These are phyloP conservation scores for Nicotiana otophora DNA, from an alignment of 257 asterid genomes.

Conservation along the genomic window DNA sequence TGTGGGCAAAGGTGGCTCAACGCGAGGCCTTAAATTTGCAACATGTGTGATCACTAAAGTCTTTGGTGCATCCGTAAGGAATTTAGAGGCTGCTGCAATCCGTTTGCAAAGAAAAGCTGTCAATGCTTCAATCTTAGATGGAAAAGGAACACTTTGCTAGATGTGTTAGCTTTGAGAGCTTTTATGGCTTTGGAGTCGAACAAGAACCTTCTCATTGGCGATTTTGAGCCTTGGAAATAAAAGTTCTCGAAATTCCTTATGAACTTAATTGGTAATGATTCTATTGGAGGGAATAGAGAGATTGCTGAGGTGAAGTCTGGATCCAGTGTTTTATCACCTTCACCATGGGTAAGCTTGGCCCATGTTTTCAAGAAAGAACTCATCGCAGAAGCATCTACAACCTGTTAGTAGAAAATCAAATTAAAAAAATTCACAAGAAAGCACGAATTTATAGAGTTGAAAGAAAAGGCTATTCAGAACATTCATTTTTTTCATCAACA, in stretches of 20 bases:
- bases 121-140: slow-evolving; percentile 21
- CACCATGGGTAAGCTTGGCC: slow-evolving; percentile 6
- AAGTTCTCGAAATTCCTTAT: neutral
- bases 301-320: slow-evolving; percentile 17
- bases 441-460: too few relatives aligned
- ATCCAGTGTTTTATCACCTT: neutral
- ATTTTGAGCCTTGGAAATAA: slow-evolving; percentile 18
- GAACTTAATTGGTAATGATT: slow-evolving; percentile 17
- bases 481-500: too few relatives aligned
- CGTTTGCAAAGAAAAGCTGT: slow-evolving; percentile 18
- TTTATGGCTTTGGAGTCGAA: slow-evolving; percentile 7
- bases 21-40: slow-evolving; percentile 17
- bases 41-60: slow-evolving; percentile 25
- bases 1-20: slow-evolving; percentile 13
- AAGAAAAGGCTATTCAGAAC: too few relatives aligned
- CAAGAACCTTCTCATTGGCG: slow-evolving; percentile 19
- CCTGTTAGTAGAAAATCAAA: neutral
- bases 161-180: neutral
- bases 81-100: neutral
- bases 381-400: slow-evolving; percentile 11
- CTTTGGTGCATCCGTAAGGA: neutral
- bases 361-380: slow-evolving; percentile 13
- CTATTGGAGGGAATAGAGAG: slow-evolving; percentile 10
- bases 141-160: slow-evolving; percentile 10
- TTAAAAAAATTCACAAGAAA: too few relatives aligned